phyloP scores from a whole-genome alignment of 1,139 yeast genomes.

The Scheffersomyces titani region DNA sequence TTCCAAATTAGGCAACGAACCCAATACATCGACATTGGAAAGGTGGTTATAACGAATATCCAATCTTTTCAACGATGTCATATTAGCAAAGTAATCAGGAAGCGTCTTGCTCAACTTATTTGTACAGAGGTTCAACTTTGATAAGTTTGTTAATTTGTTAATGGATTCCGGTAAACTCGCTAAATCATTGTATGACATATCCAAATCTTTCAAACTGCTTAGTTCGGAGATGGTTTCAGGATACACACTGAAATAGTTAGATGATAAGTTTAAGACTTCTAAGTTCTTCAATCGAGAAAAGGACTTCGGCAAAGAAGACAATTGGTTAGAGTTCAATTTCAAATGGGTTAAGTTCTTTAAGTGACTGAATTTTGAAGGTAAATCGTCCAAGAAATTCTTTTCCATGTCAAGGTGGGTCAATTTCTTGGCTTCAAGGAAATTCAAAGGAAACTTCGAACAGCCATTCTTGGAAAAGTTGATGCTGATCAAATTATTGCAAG shows the following conservation, averaged over 20 bases:
- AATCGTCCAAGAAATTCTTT: constrained; percentile 67
- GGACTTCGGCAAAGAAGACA: constrained; percentile 63
- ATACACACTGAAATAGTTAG: constrained; percentile 70
- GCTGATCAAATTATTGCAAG: constrained; percentile 69
- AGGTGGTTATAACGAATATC: constrained; percentile 79
- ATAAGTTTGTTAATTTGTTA: constrained; percentile 57
- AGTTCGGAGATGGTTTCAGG: constrained; percentile 73
- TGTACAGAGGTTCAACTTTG: constrained; percentile 73
- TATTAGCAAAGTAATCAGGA: constrained; percentile 54
- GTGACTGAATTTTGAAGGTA: constrained; percentile 61
- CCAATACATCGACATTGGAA: constrained; percentile 62
- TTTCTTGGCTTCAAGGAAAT: constrained; percentile 67
- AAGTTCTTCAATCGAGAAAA: constrained; percentile 59
- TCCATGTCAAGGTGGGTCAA: constrained; percentile 75
- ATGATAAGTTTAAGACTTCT: constrained; percentile 69
- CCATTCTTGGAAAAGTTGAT: constrained; percentile 75
- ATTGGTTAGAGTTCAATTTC: constrained; percentile 71
- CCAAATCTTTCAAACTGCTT: constrained; percentile 63
- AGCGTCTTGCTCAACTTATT: constrained; percentile 62
- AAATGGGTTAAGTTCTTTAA: constrained; percentile 56
- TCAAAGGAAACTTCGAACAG: constrained; percentile 70
- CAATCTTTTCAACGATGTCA: constrained; percentile 64
- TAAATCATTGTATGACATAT: constrained; percentile 80
- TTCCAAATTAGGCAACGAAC: constrained; percentile 66
- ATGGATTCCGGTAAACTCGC: constrained; percentile 61